Base-by-base conservation (phyloP, 2,329 filamentous ascomycete species). In the Hypoxylon sp. region DNA sequence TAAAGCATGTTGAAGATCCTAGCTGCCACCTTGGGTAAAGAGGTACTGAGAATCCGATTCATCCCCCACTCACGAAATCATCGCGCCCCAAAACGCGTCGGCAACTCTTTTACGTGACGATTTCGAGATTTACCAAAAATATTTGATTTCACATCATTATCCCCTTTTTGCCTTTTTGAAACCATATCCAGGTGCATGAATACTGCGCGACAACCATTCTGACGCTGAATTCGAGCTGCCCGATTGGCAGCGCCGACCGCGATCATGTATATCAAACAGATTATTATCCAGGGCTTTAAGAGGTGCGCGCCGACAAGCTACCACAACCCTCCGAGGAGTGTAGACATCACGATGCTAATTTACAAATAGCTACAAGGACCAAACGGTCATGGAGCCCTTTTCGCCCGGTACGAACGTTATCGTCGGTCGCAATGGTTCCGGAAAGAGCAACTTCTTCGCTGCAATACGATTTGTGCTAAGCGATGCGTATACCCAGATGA, bases 271-370 rank as follows among this genome's bases (percentile, higher is more conserved):
- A 97, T 99, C 82, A 99, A 99, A 75, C 94, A 99, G 78, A 97
- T 97, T 73, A 97, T 97, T 73, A 97, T 99, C 71, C 94, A 99
- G 74, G 94, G 94, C 85, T 99, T 99, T 78, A 99, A 99, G 78
- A 97, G 91, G 91, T 95, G 73, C 63, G 74, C 68, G 48, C 42
- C 29, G 46, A 47, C 32, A 26, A 56, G 31, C 53, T 62, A 46
- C 69, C 51, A 20, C 34, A 38, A 34, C 59, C 34, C 50, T 31
- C 41, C 50, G 29, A 55, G 29, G 12, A 11, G 21, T 48, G 37
- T 12, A 21, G 21, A 20, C 17, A 35, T 17, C 11, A 36, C 23
- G 20, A 57, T 64, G 50, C 67, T 67, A 59, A 67, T 56, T 27
- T 35, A 32, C 47, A 58, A 34, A 47, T 66, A 96, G 92, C 82